These are phyloP conservation scores for Rhizophagus sp. DNA, from an alignment of 192 early-diverging fungal species.

Conservation along the genomic window DNA sequence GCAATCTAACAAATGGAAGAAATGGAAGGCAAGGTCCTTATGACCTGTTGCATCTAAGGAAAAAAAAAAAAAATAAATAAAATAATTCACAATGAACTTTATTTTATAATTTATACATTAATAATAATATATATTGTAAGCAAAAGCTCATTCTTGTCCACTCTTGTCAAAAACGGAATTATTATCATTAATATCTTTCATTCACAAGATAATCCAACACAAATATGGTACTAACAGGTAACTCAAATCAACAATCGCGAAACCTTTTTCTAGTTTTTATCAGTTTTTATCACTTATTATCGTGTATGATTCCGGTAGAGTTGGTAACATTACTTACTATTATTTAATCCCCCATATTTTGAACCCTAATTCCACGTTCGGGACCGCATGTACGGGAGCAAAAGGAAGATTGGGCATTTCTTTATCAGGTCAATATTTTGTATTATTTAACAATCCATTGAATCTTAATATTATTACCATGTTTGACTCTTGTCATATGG, in stretches of 20 bases:
- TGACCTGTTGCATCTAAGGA: neutral
- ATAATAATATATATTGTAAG: neutral
- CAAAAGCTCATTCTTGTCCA: no score
- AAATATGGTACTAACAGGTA: neutral
- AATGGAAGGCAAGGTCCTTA: no score
- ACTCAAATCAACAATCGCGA: neutral
- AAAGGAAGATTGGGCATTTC: neutral
- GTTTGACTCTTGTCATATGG: neutral
- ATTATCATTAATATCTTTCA: neutral
- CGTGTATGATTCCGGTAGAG: neutral
- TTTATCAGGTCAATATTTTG: no score
- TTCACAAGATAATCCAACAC: neutral
- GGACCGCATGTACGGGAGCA: neutral
- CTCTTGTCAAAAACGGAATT: neutral
- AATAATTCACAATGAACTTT: neutral
- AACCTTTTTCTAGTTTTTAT: no score
- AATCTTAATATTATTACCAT: neutral
- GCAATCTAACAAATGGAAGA: no score
- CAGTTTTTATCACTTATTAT: neutral
- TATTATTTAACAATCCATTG: neutral
- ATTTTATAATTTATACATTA: neutral
- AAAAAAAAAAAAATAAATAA: neutral
- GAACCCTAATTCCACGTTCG: neutral
- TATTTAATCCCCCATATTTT: neutral
- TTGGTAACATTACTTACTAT: neutral